Evolutionary conservation across 2,329 filamentous ascomycete genomes (phyloP), one percentile per base, ranked within the genome.

Genomic region (Colletotrichum lupini): DNA sequence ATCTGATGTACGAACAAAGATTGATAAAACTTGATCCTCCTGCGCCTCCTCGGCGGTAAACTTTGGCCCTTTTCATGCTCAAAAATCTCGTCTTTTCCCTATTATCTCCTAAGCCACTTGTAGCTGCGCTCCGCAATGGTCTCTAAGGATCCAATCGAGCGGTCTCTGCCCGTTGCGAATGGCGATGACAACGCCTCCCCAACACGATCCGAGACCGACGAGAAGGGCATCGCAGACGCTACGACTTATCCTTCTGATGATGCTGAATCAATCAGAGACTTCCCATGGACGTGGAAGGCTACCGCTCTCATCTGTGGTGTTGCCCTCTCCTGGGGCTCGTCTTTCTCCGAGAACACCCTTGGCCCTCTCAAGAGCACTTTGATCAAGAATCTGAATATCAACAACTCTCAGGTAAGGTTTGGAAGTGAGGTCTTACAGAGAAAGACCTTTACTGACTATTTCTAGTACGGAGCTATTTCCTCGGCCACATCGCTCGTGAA

Each of bases 201-300:
- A 28, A 11, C 28, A 5, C 26, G 16, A 12, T 30, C 64, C 35
- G 37, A 67, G 28, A 22, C 55, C n/a, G 67, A 66, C 52, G 55
- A 70, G 67, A 70, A 70, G 61, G 52, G 61, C n/a, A 46, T 66
- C 7, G 14, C 62, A 8, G 61, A 71, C 11, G 55, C 55, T 28
- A 19, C 2, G 4, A 58, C 8, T 7, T 32, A 3, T 9, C 42
- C 67, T 16, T 55, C 42, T 4, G 53, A 22, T 7, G 35, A 73
- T 7, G 53, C 72, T 5, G 53, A 70, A 7, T 49, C 74, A 24
- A 46, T 70, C 16, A 68, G 37, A n/a, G 76, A 78, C 57, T 79
- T 78, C 37, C 77, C 77, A 1, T 73, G 73, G 66, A 52, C 67
- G 2, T 78, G 77, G 77, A 78, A 78, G 49, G 42, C 76, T 6